phyloP scores from a whole-genome alignment of 139 green algal species.

The Nannochloris sp. region DNA sequence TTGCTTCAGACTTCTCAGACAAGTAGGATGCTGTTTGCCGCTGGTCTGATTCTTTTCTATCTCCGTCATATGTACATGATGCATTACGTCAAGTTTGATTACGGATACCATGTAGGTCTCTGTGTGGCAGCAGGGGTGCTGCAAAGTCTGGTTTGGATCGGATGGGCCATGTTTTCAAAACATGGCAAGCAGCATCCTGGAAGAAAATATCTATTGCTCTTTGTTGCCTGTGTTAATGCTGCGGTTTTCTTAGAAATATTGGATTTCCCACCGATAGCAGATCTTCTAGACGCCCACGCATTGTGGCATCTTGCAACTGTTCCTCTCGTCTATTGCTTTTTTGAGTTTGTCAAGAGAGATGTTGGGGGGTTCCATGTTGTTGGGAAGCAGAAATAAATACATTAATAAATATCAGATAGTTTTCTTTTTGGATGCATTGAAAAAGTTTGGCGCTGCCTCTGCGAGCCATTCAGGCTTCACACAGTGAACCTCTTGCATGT shows the following conservation, averaged over 20 bases:
- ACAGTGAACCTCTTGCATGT: slow-evolving; percentile 94
- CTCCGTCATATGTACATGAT: slow-evolving; percentile 59
- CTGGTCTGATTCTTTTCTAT: slow-evolving; percentile 7
- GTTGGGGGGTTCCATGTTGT: not conserved
- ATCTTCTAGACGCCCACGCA: slow-evolving; percentile 70
- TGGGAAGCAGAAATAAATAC: not conserved
- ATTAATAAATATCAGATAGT: not conserved
- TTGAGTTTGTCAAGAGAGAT: slow-evolving; percentile 39
- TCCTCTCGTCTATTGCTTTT: slow-evolving; percentile 62
- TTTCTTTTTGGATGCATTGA: slow-evolving; percentile 23
- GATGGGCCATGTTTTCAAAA: slow-evolving; percentile 19
- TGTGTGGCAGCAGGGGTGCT: slow-evolving; percentile 50
- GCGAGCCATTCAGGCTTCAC: slow-evolving; percentile 94
- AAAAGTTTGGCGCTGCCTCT: slow-evolving; percentile 95
- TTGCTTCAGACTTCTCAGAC: not conserved
- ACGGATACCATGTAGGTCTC: slow-evolving; percentile 70
- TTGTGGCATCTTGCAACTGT: slow-evolving; percentile 73
- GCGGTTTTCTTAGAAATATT: slow-evolving; percentile 70
- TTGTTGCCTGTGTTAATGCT: slow-evolving; percentile 43
- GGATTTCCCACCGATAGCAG: slow-evolving; percentile 66
- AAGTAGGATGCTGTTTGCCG: slow-evolving; percentile 2
- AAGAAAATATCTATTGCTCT: slow-evolving; percentile 32
- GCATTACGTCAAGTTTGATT: slow-evolving; percentile 77
- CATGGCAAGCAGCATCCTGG: slow-evolving; percentile 23
- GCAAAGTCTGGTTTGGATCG: slow-evolving; percentile 39